Evolutionary conservation across 345 rosid genomes (phyloP), one percentile per base, ranked within the genome.

Genomic region (Citrus glauca): DNA sequence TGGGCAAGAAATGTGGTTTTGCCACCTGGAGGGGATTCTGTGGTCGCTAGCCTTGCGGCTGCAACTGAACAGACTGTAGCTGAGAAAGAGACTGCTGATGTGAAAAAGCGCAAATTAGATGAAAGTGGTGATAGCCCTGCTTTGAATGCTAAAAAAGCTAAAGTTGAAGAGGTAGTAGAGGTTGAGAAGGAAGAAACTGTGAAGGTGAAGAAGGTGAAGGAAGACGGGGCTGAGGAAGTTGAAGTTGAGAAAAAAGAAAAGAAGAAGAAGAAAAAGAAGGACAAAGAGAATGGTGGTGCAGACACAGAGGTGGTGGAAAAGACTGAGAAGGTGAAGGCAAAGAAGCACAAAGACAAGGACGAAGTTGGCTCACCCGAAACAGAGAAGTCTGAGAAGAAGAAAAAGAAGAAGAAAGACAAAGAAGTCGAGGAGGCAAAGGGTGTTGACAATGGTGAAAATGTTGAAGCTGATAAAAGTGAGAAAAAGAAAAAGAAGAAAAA

Each of bases 1-100:
- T 94, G 98, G 98, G 20, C 74, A 76, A 89, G 98, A 85, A 93
- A 94, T 72, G 84, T 90, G 72, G 87, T 87, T 62, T 80, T 94
- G 81, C 93, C 98, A 33, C 19, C 89, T 0, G 97, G 97, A 66
- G 95, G 90, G 20, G 98, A 93, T 88, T 81, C 95, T 59, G 64
- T 88, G 78, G 79, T 93, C 79, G 98, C 98, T 20, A 70, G 89
- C 65, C 82, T 81, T 75, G 97, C 97, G 10, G 98, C 97, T 78
- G 89, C 87, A 9, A 69, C 84, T 50, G 89, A 80, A 53, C 83
- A 78, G 0, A 88, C 72, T 25, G 81, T 60, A 19, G 81, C 53
- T 42, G 73, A 56, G 71, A 82, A 69, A 55, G 87, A 81, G 74
- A 62, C 4, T 13, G 78, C 83, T 63, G 82, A 28, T 6, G 85